Evolutionary conservation across 768 basidiomycete genomes (phyloP).

Genomic region (Russula sp.): DNA sequence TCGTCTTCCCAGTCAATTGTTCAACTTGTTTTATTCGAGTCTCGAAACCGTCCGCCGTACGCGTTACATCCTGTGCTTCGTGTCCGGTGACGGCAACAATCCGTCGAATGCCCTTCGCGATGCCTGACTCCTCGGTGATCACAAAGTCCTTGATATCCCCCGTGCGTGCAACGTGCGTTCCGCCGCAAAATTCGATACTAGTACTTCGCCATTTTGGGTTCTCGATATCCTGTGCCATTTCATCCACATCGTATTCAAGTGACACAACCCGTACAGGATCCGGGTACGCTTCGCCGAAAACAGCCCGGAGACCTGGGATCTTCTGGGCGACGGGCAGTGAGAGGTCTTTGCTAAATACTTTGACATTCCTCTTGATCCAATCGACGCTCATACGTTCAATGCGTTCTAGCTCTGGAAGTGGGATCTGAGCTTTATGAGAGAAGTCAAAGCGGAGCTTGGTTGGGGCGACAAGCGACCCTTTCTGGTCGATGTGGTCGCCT

Average conservation of each 20-base stretch:
- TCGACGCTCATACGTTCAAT: constrained; percentile 83
- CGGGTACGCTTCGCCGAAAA: constrained; percentile 97
- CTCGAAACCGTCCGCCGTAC: constrained; percentile 60
- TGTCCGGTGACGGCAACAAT: constrained; percentile 93
- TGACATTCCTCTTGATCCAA: constrained; percentile 89
- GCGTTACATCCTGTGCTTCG: constrained; percentile 81
- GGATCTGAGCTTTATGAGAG: constrained; percentile 88
- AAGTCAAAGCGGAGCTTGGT: constrained; percentile 98
- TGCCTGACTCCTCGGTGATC: constrained; percentile 92
- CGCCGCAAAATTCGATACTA: constrained; percentile 97
- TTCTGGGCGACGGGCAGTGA: constrained; percentile 71
- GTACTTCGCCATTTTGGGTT: constrained; percentile 90
- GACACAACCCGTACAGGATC: constrained; percentile 96
- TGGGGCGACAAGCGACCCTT: constrained; percentile 94
- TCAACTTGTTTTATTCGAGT: constrained; percentile 62
- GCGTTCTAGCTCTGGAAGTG: constrained; percentile 68
- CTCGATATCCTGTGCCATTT: constrained; percentile 79
- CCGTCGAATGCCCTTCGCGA: constrained; percentile 96
- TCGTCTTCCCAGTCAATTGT: constrained; percentile 63
- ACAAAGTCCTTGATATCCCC: constrained; percentile 97
- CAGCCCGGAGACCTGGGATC: constrained; percentile 92
- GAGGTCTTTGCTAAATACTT: constrained; percentile 85
- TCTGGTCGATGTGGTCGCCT: constrained; percentile 97
- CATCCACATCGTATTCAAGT: constrained; percentile 82
- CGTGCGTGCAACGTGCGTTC: constrained; percentile 97